Base-by-base conservation (phyloP, 1,284 basidiomycete species). In the Taiwanofungus camphoratus region DNA sequence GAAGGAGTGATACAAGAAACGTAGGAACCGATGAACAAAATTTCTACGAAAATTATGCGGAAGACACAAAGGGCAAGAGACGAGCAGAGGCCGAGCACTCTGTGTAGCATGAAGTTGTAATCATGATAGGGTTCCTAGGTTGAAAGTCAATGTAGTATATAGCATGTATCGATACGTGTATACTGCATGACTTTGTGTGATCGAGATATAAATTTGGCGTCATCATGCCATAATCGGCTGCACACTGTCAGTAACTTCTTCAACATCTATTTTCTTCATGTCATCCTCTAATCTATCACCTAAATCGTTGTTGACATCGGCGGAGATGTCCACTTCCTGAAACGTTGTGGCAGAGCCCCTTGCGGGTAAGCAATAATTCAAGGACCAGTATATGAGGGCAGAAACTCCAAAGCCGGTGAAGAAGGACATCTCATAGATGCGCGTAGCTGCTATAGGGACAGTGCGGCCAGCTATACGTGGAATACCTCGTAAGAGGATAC, bases 11-110 rank as follows among this genome's bases (percentile, higher is more conserved):
- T 23, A 62, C 62, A 11, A 68, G 67, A 22, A 58, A 52, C 27
- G 42, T 49, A 20, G 62, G 65, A 32, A 73, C 70, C 54, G 80
- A 85, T 50, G 76, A 76, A 54, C 78, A 75, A 47, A 88, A 88
- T 57, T 89, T 88, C 57, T 90, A 89, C 53, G 87, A 90, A 69
- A 89, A 89, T 57, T 88, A 86, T 58, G 86, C 86, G 15, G 86
- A 89, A 65, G 86, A 87, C 56, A 89, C 86, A 42, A 78, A 75
- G 57, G 84, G 82, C 21, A 86, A 86, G 68, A 71, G 78, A 51
- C 59, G 57, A 49, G 50, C 60, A 7, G 54, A 57, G 37, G 23
- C 37, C 4, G 35, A 42, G 19, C 13, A 36, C 5, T 12, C 12
- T 36, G n/a, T n/a, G 18, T 20, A 18, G 18, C 34, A 12, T 36